Percentiles rank a stretch among this genome's conserved stretches.
Evolutionary conservation across 306 rosid genomes (phyloP).

Genomic region (Heteromeles arbutifolia): DNA sequence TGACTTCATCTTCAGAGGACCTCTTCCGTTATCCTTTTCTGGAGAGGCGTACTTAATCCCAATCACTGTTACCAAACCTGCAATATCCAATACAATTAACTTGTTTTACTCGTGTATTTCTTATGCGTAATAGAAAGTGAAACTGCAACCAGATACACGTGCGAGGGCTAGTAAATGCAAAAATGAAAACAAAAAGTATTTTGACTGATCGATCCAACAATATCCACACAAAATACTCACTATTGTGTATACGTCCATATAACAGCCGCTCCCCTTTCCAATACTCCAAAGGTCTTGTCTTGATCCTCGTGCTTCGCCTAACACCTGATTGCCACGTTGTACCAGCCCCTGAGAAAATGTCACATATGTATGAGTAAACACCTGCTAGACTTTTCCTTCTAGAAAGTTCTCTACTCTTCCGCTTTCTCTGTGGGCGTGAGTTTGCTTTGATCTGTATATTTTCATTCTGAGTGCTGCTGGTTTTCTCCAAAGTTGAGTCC

Average conservation of each 20-base stretch:
- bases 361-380: slow-evolving; percentile 12
- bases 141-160: background rate
- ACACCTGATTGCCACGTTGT: slow-evolving; percentile 55
- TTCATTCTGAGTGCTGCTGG: slow-evolving; percentile 7
- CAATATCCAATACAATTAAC: background rate
- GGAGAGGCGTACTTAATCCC: slow-evolving; percentile 76
- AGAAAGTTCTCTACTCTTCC: slow-evolving; percentile 16
- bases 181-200: background rate
- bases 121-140: background rate
- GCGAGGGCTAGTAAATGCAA: background rate
- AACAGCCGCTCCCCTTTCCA: slow-evolving; percentile 84
- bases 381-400: slow-evolving; percentile 72
- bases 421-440: slow-evolving; percentile 8
- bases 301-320: slow-evolving; percentile 79
- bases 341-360: slow-evolving; percentile 51
- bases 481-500: slow-evolving; percentile 17
- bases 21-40: slow-evolving; percentile 39
- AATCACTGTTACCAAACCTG: slow-evolving; percentile 77
- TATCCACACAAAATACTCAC: slow-evolving; percentile 35
- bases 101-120: background rate
- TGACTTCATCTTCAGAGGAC: slow-evolving; percentile 57
- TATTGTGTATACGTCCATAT: slow-evolving; percentile 66
- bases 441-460: slow-evolving; percentile 30
- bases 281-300: slow-evolving; percentile 74
- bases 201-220: background rate